Evolutionary conservation across 805 yeast species (phyloP).

Genomic region (Vanderwaltozyma tropicalis): DNA sequence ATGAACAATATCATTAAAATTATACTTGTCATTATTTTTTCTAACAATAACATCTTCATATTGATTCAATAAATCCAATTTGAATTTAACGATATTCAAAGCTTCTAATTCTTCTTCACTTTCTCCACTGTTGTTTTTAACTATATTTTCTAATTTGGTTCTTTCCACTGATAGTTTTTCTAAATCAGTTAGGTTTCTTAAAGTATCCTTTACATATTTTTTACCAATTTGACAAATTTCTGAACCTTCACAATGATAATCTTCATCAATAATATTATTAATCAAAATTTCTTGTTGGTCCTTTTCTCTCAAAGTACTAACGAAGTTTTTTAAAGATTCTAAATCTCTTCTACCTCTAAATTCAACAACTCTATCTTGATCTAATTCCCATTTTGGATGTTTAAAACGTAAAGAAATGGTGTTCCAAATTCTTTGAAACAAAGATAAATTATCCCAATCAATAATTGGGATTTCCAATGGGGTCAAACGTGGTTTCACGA

Average conservation of each 20-base stretch:
- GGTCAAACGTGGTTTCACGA: constrained; percentile 41
- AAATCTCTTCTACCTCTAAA: constrained; percentile 45
- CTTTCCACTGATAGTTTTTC: constrained; percentile 31
- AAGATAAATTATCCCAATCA: background rate
- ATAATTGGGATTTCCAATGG: background rate
- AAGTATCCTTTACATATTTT: constrained; percentile 4
- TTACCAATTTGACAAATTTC: constrained; percentile 12
- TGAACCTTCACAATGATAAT: constrained; percentile 5
- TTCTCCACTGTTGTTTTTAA: constrained; percentile 16
- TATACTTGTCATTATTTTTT: background rate
- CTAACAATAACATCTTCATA: constrained; percentile 1
- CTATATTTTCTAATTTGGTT: constrained; percentile 20
- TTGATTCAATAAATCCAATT: constrained; percentile 10
- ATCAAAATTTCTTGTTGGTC: constrained; percentile 7
- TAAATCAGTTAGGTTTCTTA: constrained; percentile 23
- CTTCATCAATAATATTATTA: constrained; percentile 29
- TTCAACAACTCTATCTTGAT: constrained; percentile 37
- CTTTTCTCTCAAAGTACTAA: constrained; percentile 27
- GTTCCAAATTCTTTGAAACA: constrained; percentile 3
- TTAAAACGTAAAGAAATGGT: constrained; percentile 3
- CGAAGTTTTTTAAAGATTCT: constrained; percentile 40
- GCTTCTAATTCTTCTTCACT: constrained; percentile 20
- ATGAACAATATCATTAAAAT: constrained; percentile 1
- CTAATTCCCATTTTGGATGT: constrained; percentile 16
- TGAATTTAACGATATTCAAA: constrained; percentile 12